Conservation (phyloP, 163 green algal genomes). For the Chlorella variabilis region DNA sequence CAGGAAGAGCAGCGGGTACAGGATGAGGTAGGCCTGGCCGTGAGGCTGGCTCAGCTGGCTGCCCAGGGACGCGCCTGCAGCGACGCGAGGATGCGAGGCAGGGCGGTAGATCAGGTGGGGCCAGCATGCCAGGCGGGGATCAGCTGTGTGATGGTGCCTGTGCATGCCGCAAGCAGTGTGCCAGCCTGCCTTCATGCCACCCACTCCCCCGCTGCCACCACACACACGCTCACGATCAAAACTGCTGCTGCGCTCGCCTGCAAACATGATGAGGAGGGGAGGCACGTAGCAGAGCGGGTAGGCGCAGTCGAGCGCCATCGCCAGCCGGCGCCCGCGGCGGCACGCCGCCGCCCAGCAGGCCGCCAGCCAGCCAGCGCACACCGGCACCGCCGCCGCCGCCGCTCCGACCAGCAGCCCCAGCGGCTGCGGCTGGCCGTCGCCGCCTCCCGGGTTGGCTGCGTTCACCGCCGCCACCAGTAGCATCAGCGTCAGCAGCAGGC, state of each 20-base stretch:
- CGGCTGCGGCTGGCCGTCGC: neutral
- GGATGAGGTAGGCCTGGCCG: slow-evolving; percentile 38
- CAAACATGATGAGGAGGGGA: slow-evolving; percentile 44
- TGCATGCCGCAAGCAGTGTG: no score
- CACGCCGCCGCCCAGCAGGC: slow-evolving; percentile 10
- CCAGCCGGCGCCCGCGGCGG: slow-evolving; percentile 2
- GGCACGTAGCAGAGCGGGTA: slow-evolving; percentile 45
- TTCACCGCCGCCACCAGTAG: slow-evolving; percentile 50
- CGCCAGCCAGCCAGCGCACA: slow-evolving; percentile 36
- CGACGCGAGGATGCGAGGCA: neutral
- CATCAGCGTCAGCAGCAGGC: slow-evolving; percentile 55
- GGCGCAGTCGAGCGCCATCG: slow-evolving; percentile 14
- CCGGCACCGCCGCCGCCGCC: slow-evolving; percentile 26
- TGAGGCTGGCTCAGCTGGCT: slow-evolving; percentile 27
- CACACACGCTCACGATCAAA: neutral
- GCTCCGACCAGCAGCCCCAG: slow-evolving; percentile 34
- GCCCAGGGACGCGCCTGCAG: slow-evolving; percentile 14
- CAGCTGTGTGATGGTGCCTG: no score
- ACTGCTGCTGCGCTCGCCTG: slow-evolving; percentile 28
- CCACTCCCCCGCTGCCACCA: neutral
- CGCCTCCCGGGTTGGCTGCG: slow-evolving; percentile 26
- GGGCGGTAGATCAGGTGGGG: no score
- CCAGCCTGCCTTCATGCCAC: no score
- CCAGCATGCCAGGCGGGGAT: no score
- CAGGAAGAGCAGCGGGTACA: slow-evolving; percentile 42